A percentile compares a stretch with the other conserved stretches of the same genome.
phyloP scores from a whole-genome alignment of 768 basidiomycete species.

The Boletus vermiculosoides region DNA sequence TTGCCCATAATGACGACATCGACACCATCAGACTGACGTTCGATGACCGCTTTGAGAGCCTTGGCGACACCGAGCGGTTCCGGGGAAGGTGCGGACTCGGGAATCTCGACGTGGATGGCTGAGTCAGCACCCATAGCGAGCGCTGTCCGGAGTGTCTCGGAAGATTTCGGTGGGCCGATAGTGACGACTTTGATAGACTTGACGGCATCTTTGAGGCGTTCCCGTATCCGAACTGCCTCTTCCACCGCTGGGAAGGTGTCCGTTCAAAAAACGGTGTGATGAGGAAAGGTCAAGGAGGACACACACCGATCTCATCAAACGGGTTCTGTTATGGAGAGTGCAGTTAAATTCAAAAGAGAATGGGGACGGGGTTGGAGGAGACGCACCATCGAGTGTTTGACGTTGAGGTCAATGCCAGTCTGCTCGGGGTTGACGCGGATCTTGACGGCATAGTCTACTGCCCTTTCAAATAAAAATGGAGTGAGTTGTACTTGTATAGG shows the following conservation, averaged over 20 bases:
- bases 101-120: conserved; percentile 85
- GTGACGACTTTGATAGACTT: conserved; percentile 89
- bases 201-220: conserved; percentile 71
- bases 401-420: conserved; percentile 93
- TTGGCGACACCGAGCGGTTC: conserved; percentile 94
- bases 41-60: conserved; percentile 74
- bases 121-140: conserved; percentile 98
- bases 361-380: background rate
- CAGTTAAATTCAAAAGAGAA: background rate
- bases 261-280: background rate
- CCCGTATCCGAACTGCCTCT: conserved; percentile 93
- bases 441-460: conserved; percentile 97
- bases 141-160: conserved; percentile 91
- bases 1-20: conserved; percentile 96
- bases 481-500: background rate
- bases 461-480: conserved; percentile 42
- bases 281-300: background rate
- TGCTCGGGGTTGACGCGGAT: conserved; percentile 95
- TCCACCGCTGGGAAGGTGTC: conserved; percentile 69
- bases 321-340: conserved; percentile 68
- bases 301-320: conserved; percentile 97
- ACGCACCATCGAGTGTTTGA: conserved; percentile 97
- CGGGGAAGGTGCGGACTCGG: conserved; percentile 67
- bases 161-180: conserved; percentile 89
- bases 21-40: conserved; percentile 55